Base-by-base conservation (phyloP, 805 yeast genomes). In the Myxozyma geophila region DNA sequence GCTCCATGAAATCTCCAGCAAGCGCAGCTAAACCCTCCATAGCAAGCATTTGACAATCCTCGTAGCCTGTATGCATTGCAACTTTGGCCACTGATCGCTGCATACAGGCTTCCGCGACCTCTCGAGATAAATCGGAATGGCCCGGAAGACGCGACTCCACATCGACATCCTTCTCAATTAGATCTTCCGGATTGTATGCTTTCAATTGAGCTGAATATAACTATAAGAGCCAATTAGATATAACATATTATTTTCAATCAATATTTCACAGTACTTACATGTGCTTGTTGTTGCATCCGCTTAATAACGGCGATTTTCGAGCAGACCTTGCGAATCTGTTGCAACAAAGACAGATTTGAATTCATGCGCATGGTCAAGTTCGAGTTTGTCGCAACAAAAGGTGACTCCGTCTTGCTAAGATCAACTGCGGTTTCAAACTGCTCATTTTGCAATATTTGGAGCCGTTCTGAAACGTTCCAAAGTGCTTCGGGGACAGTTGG, bases 11-110 rank as follows among this genome's bases (percentile, higher is more conserved):
- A 64, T 83, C 87, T 54, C 90, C 93, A 0, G 98, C 93, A 39
- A 95, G 75, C 68, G 91, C 96, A 0, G 97, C 85, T 60, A 95
- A 76, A 1, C 90, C 83, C 66, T 89, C 88, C 33, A 90, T 82
- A 6, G 98, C 97, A 54, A 81, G 79, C 12, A 88, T 85, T 69
- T 90, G 90, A 0, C 96, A 83, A 0, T 88, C 79, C 76, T 95
- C 98, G 78, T 90, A 95, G 0, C 99, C 99, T 49, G 88, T 86
- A 47, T 90, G 87, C 98, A 95, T 93, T 0, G 90, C 85, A 19
- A 95, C 78, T 66, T 91, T 90, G 19, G 92, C 83, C 0, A 90
- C 84, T 47, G 87, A 83, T 69, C 88, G 85, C 67, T 85, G 81
- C 78, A 95, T 76, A 0, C 89, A 85, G 0, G 85, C 80, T 70